Evolutionary conservation across 1,284 basidiomycete species (phyloP).

Genomic region (Cryptococcus wingfieldii): DNA sequence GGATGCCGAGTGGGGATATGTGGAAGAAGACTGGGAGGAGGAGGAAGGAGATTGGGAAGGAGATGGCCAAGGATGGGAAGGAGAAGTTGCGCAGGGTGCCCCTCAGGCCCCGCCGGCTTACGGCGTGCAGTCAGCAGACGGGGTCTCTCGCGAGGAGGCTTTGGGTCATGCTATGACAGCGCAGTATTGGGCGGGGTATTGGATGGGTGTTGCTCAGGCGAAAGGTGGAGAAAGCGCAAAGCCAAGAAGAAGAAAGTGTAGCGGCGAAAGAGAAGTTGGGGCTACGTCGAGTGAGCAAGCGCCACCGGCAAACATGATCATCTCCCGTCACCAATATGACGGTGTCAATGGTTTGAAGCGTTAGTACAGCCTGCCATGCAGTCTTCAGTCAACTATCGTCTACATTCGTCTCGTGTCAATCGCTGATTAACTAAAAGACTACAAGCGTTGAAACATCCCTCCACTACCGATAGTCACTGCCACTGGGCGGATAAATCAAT

Average conservation of each 20-base stretch:
- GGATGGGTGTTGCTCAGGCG: conserved; percentile 43
- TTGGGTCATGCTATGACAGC: conserved; percentile 41
- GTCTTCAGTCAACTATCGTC: too few species aligned
- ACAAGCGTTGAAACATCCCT: too few species aligned
- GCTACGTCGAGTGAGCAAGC: neutral
- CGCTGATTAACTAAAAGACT: too few species aligned
- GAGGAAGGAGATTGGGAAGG: conserved; percentile 9
- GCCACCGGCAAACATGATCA: neutral
- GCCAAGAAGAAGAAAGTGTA: neutral
- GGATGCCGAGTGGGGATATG: conserved; percentile 15
- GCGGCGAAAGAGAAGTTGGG: too few species aligned
- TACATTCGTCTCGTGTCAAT: too few species aligned
- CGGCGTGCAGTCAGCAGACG: conserved; percentile 11
- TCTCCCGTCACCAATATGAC: neutral
- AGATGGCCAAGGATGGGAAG: neutral
- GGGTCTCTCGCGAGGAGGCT: conserved; percentile 26
- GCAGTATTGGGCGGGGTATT: conserved; percentile 48
- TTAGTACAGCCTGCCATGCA: neutral
- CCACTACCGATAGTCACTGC: too few species aligned
- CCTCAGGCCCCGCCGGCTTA: conserved; percentile 5
- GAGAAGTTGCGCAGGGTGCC: neutral
- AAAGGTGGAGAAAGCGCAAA: neutral
- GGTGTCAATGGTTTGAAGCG: neutral
- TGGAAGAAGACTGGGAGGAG: conserved; percentile 26
- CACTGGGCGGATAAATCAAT: too few species aligned